phyloP scores from a whole-genome alignment of 176 grass and related monocot species.

The Thalia dealbata region DNA sequence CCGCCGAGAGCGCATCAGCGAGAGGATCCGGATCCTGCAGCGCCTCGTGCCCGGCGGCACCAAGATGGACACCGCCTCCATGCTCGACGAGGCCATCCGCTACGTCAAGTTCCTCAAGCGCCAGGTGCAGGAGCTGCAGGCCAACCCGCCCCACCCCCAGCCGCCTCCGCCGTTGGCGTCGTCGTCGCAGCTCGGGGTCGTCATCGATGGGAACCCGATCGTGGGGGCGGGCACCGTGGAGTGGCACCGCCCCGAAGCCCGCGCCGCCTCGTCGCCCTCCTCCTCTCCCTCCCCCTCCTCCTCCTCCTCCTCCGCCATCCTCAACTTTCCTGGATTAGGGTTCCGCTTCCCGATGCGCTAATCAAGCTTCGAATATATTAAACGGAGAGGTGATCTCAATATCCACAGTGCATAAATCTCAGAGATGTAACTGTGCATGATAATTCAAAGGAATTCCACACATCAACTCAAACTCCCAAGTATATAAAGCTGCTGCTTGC shows the following conservation, averaged over 20 bases:
- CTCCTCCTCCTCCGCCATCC: neutral
- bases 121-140: neutral
- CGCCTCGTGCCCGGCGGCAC: slow-evolving; percentile 4
- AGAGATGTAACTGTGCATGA: neutral
- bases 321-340: neutral
- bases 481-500: neutral
- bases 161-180: too few relatives aligned
- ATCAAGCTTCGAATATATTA: neutral
- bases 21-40: slow-evolving; percentile 9
- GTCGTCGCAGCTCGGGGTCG: neutral
- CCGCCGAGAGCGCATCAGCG: slow-evolving; percentile 11
- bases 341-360: neutral
- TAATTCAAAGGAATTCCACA: neutral
- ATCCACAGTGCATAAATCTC: neutral
- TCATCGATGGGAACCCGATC: neutral
- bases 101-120: slow-evolving; percentile 18
- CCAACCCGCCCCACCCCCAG: neutral
- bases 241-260: neutral
- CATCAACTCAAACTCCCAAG: neutral
- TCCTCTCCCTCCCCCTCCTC: neutral
- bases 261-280: neutral
- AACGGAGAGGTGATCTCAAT: neutral
- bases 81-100: slow-evolving; percentile 7
- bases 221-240: neutral
- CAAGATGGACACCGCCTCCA: slow-evolving; percentile 15